phyloP scores from a whole-genome alignment of 495 filamentous ascomycete species.

The Bombardia bombarda region DNA sequence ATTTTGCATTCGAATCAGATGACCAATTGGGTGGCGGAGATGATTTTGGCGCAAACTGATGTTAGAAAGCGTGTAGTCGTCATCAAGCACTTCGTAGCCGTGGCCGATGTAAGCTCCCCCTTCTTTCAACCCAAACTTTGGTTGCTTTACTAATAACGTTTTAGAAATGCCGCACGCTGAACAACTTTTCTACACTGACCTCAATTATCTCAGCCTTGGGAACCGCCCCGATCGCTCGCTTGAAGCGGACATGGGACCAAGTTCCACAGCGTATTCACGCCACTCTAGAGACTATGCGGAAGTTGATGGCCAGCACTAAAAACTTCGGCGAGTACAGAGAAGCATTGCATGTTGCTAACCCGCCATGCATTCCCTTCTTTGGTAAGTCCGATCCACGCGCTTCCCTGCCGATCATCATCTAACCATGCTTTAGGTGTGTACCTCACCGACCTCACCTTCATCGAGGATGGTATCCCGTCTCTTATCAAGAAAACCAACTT shows the following conservation, averaged over 20 bases:
- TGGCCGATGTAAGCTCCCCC: conserved; percentile 70
- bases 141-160: conserved; percentile 14
- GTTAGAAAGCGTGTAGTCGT: conserved; percentile 94
- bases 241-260: conserved; percentile 90
- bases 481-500: conserved; percentile 88
- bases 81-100: conserved; percentile 95
- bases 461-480: conserved; percentile 95
- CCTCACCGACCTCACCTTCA: conserved; percentile 95
- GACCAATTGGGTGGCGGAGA: conserved; percentile 99
- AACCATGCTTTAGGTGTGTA: conserved; percentile 64
- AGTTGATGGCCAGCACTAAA: conserved; percentile 93
- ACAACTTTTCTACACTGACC: conserved; percentile 97
- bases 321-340: conserved; percentile 98
- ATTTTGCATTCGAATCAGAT: conserved; percentile 97
- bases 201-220: conserved; percentile 95
- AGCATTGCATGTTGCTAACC: conserved; percentile 81
- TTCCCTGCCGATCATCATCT: conserved; percentile 3
- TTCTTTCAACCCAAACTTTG: background rate
- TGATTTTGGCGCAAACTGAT: conserved; percentile 91
- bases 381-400: conserved; percentile 47
- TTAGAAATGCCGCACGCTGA: conserved; percentile 86
- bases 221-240: conserved; percentile 87
- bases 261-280: conserved; percentile 75
- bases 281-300: conserved; percentile 81
- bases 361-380: conserved; percentile 97